Conservation (phyloP, 306 rosid species). For the Cucumis sativus region DNA sequence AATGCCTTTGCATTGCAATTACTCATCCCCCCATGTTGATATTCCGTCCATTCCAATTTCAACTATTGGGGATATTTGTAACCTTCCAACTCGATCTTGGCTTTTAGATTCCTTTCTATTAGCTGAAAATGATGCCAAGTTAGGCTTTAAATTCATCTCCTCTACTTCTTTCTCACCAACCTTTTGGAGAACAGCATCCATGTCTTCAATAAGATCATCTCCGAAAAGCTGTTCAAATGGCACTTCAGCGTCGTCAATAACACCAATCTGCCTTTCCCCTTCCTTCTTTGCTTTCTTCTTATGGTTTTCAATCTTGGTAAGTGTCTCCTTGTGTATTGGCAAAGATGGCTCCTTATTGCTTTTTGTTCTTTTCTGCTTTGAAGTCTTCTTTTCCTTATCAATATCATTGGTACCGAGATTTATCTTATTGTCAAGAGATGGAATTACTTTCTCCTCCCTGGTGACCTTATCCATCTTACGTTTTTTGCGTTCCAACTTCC, state of each 20-base stretch:
- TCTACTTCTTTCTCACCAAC: slow-evolving; percentile 12
- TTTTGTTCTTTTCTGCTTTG: slow-evolving; percentile 24
- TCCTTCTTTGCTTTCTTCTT: slow-evolving; percentile 21
- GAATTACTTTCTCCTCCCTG: slow-evolving; percentile 13
- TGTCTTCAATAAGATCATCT: slow-evolving; percentile 11
- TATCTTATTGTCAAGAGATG: slow-evolving; percentile 12
- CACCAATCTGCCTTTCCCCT: slow-evolving; percentile 32
- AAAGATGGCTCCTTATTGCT: slow-evolving; percentile 5
- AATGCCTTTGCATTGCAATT: background rate
- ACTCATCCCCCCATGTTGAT: slow-evolving; percentile 76
- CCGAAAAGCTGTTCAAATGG: slow-evolving; percentile 46
- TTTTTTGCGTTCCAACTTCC: slow-evolving; percentile 27
- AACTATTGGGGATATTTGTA: slow-evolving; percentile 6
- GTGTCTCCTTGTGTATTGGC: slow-evolving; percentile 14
- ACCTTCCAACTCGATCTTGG: slow-evolving; percentile 8
- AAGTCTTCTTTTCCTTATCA: slow-evolving; percentile 15
- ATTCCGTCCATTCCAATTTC: slow-evolving; percentile 77
- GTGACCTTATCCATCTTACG: slow-evolving; percentile 18
- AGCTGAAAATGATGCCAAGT: slow-evolving; percentile 14
- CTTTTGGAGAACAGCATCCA: slow-evolving; percentile 11
- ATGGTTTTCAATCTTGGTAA: slow-evolving; percentile 17
- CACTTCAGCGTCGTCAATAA: slow-evolving; percentile 56
- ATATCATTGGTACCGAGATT: slow-evolving; percentile 3
- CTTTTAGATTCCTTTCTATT: slow-evolving; percentile 25
- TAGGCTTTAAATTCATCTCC: slow-evolving; percentile 13